phyloP scores from a whole-genome alignment of 345 rosid genomes.

The Tarenaya hassleriana region DNA sequence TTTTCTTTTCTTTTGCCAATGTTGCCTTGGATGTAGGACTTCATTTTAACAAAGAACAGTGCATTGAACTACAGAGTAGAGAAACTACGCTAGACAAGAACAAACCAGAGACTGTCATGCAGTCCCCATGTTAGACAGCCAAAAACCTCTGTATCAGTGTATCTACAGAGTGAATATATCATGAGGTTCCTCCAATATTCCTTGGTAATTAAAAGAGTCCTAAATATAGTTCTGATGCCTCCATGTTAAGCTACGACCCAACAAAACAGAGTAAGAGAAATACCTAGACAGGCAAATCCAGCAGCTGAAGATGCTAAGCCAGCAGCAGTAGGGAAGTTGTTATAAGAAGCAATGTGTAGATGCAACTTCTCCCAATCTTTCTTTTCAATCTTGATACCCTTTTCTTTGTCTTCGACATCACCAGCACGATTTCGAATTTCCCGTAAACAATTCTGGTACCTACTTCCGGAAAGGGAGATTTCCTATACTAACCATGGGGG shows the following conservation, averaged over 20 bases:
- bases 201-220: neutral
- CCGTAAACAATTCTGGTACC: slow-evolving; percentile 80
- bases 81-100: too few relatives aligned
- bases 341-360: slow-evolving; percentile 81
- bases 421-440: slow-evolving; percentile 75
- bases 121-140: too few relatives aligned
- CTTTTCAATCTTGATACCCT: slow-evolving; percentile 65
- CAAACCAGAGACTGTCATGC: too few relatives aligned
- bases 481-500: slow-evolving; percentile 59
- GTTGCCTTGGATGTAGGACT: too few relatives aligned
- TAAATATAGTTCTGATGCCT: neutral
- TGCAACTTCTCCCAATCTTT: slow-evolving; percentile 83
- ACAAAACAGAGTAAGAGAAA: neutral
- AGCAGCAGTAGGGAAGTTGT: slow-evolving; percentile 96
- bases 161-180: neutral
- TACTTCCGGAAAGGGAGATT: slow-evolving; percentile 82
- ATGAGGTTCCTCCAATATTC: neutral
- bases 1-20: too few relatives aligned
- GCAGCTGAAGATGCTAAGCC: slow-evolving; percentile 99
- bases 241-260: neutral
- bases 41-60: too few relatives aligned
- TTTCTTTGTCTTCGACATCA: slow-evolving; percentile 77
- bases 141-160: neutral
- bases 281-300: slow-evolving; percentile 97
- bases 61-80: too few relatives aligned